Base-by-base conservation (phyloP, 176 grass and related monocot genomes). In the Carex littledalei region DNA sequence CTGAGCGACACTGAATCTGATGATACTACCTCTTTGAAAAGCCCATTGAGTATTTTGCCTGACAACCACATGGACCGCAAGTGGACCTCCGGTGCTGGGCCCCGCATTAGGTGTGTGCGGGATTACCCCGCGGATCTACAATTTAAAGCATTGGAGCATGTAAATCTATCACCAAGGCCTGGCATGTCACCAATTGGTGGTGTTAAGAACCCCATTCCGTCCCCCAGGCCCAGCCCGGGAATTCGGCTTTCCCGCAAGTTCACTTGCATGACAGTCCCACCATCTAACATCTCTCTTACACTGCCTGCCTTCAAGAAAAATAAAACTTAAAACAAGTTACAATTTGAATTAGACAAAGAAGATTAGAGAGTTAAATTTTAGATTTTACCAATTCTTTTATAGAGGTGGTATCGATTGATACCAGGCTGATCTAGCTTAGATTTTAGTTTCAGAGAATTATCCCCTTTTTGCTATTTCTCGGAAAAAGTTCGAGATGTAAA, bases 111-210 rank as follows among this genome's bases (percentile, higher is more conserved):
- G 60, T 95, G 91, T 82, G 93, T 99, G 76, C 91, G 97, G 14
- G 97, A 99, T 84, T 99, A 99, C 84, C 93, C 93, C 16, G 74
- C 85, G 60, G 90, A 96, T 63, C 93, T 99, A 3, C 97, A 99
- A 86, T 92, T 47, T 60, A 92, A 67, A 87, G 97, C 97, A 18
- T 86, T 99, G 0, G 97, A 99, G 90, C 97, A 99, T 45, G 97
- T 99, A 15, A 99, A 95, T 86, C 91, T 99, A 7, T 99, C 97
- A 21, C 97, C 97, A 20, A 91, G 90, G 31, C 21, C 84, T 31
- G 45, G 13, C 18, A 78, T 76, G 9, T 89, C 90, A 20, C 90
- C 88, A 47, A 61, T 61, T 3, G 84, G 90, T 88, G 94, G 90
- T 73, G 6, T 17, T 34, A 92, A 85, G 88, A 84, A 91, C 47